Percentiles rank a stretch among this genome's conserved stretches.
Evolutionary conservation across 768 basidiomycete genomes (phyloP).

Genomic region (Panaeolus cyanescens): DNA sequence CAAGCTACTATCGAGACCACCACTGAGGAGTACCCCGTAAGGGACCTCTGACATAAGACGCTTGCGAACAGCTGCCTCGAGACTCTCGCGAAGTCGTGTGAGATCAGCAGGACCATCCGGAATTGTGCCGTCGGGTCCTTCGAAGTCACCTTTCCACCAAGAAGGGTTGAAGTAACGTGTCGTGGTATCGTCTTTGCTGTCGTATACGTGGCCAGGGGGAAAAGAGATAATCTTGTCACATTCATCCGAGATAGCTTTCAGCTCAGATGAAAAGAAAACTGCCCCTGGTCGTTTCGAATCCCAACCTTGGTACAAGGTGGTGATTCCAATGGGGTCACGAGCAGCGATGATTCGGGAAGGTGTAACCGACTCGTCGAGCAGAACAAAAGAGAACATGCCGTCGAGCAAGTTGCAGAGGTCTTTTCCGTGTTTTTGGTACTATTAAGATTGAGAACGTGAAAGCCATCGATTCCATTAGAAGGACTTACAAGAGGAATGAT

Average conservation of each 20-base stretch:
- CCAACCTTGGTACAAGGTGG: conserved; percentile 98
- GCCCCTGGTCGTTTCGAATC: conserved; percentile 78
- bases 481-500: conserved; percentile 82
- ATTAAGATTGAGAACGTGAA: neutral
- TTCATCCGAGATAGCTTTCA: conserved; percentile 88
- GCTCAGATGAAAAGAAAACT: conserved; percentile 93
- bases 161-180: conserved; percentile 85
- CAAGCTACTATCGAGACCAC: conserved; percentile 93
- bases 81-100: conserved; percentile 69
- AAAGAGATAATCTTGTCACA: conserved; percentile 95
- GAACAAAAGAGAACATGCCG: conserved; percentile 98
- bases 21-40: conserved; percentile 94
- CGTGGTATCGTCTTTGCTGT: conserved; percentile 78
- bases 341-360: conserved; percentile 93
- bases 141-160: conserved; percentile 88
- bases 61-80: conserved; percentile 93
- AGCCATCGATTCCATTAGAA: neutral
- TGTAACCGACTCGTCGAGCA: conserved; percentile 89
- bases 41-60: conserved; percentile 98
- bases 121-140: conserved; percentile 51
- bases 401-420: conserved; percentile 81
- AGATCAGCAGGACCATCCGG: conserved; percentile 67
- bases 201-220: conserved; percentile 96
- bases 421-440: conserved; percentile 87
- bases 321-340: conserved; percentile 96